Evolutionary conservation across 805 yeast species (phyloP).

Genomic region (Candida pseudofarinosa): DNA sequence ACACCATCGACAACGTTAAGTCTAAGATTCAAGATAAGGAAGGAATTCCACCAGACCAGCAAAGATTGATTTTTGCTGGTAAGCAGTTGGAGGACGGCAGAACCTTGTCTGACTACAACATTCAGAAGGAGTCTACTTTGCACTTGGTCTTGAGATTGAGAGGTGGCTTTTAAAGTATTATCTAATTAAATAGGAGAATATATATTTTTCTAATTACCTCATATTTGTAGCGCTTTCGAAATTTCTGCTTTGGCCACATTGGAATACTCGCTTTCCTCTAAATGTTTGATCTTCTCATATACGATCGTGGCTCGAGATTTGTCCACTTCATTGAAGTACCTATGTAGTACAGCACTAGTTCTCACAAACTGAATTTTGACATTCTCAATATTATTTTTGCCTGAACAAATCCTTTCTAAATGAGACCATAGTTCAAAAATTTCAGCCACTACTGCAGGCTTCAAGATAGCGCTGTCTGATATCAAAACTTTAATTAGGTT

Average conservation of each 20-base stretch:
- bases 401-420: constrained; percentile 26
- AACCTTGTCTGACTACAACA: constrained; percentile 94
- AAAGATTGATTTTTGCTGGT: constrained; percentile 99
- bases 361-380: constrained; percentile 51
- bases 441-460: constrained; percentile 6
- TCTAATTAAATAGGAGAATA: not conserved
- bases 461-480: not conserved
- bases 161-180: constrained; percentile 58
- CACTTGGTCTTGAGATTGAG: constrained; percentile 95
- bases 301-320: not conserved
- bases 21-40: constrained; percentile 98
- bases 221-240: not conserved
- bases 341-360: constrained; percentile 19
- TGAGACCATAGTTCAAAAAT: constrained; percentile 24
- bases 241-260: not conserved
- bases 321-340: constrained; percentile 7
- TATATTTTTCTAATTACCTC: not conserved
- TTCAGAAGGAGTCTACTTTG: constrained; percentile 83
- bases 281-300: not conserved
- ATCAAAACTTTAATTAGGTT: constrained; percentile 11
- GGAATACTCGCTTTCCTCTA: not conserved
- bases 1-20: constrained; percentile 97
- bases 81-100: constrained; percentile 99
- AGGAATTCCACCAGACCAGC: constrained; percentile 99
- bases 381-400: constrained; percentile 47